Percentiles rank a stretch among this genome's conserved stretches.
Conservation (phyloP, 805 yeast genomes). For the Metschnikowia gruessii region DNA sequence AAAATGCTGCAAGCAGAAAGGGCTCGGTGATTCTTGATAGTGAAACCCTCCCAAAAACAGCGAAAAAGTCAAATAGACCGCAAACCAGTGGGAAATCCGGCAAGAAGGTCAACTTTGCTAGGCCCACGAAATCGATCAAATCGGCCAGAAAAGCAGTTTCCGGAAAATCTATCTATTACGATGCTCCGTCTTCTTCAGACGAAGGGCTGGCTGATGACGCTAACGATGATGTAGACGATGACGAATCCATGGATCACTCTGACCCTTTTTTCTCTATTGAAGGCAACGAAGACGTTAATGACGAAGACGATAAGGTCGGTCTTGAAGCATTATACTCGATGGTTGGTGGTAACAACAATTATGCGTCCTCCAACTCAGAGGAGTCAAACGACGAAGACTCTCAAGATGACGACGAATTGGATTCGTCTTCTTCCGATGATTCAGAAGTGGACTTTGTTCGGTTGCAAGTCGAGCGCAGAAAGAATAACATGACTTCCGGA, state of each 20-base stretch:
- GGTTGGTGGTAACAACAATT: slow-evolving; percentile 20
- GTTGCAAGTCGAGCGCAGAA: slow-evolving; percentile 65
- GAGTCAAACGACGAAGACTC: slow-evolving; percentile 31
- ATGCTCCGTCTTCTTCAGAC: slow-evolving; percentile 4
- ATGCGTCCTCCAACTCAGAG: slow-evolving; percentile 22
- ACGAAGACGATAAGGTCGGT: slow-evolving; percentile 16
- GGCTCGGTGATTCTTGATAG: slow-evolving; percentile 16
- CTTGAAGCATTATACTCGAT: slow-evolving; percentile 26
- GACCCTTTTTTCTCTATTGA: background rate
- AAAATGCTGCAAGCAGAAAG: slow-evolving; percentile 14
- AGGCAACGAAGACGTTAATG: slow-evolving; percentile 10
- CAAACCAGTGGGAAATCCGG: slow-evolving; percentile 2
- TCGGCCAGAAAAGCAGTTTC: slow-evolving; percentile 15
- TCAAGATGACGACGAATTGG: slow-evolving; percentile 20
- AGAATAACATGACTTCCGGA: slow-evolving; percentile 17
- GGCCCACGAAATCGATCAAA: slow-evolving; percentile 12
- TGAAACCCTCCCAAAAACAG: background rate
- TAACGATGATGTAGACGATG: background rate
- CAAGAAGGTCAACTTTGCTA: background rate
- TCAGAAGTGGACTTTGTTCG: slow-evolving; percentile 71
- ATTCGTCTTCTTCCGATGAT: slow-evolving; percentile 46
- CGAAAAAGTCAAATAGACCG: background rate
- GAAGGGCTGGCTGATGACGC: slow-evolving; percentile 3
- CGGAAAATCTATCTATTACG: slow-evolving; percentile 9
- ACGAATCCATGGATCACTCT: background rate